Conservation (phyloP, 345 rosid genomes). For the Turnera subulata region DNA sequence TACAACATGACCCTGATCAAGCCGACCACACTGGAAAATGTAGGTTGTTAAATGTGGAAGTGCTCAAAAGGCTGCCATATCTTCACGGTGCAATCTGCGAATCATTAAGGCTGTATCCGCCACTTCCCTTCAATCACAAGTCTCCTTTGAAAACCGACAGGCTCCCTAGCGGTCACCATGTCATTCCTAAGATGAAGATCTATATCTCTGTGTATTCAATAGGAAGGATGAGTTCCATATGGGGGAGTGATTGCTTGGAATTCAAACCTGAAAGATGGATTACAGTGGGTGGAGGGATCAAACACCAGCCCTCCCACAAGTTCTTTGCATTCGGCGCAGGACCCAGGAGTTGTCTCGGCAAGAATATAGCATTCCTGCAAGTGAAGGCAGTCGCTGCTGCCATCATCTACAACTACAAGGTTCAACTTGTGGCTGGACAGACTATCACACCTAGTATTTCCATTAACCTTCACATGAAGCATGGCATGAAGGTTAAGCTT, state of each 20-base stretch:
- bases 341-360: constrained; percentile 5
- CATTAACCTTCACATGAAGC: too few relatives aligned
- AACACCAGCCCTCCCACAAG: background rate
- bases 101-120: constrained; percentile 27
- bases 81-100: constrained; percentile 35
- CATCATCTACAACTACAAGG: constrained; percentile 1
- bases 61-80: constrained; percentile 28
- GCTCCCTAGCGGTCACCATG: constrained; percentile 22
- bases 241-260: constrained; percentile 27
- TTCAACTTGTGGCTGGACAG: background rate
- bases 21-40: background rate
- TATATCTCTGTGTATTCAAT: constrained; percentile 1
- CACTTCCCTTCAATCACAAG: constrained; percentile 11
- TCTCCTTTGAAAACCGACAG: background rate
- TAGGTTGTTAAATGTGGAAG: background rate
- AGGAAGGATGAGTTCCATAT: constrained; percentile 18
- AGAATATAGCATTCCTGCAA: background rate
- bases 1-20: too few relatives aligned
- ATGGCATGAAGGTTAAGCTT: too few relatives aligned
- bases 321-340: constrained; percentile 6
- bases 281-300: background rate
- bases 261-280: constrained; percentile 13
- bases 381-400: background rate
- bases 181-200: constrained; percentile 8
- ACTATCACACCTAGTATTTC: background rate